Evolutionary conservation across 306 rosid genomes (phyloP).

Genomic region (Prunus campanulata): DNA sequence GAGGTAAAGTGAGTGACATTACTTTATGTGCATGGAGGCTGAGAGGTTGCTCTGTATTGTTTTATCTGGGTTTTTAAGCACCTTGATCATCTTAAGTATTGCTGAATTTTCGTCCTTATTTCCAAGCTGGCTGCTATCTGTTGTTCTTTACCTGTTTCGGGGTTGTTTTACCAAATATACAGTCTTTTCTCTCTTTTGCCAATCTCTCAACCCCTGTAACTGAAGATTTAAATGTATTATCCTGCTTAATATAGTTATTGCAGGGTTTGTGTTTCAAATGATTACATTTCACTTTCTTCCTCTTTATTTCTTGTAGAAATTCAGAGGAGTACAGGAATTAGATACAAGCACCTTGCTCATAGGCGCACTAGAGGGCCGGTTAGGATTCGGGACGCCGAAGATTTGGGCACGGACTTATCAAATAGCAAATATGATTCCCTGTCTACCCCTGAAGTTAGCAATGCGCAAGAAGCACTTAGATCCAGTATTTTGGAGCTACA

Average conservation of each 20-base stretch:
- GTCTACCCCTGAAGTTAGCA: conserved; percentile 40
- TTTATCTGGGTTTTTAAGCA: not conserved
- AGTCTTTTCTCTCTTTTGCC: not conserved
- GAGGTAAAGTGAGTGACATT: not conserved
- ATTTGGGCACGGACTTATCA: conserved; percentile 17
- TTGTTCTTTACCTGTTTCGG: not conserved
- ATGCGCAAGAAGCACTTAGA: conserved; percentile 58
- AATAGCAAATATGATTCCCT: conserved; percentile 18
- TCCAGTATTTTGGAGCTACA: conserved; percentile 56
- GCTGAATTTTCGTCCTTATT: not conserved
- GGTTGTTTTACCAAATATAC: not conserved
- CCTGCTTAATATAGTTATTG: not conserved
- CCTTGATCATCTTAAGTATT: not conserved
- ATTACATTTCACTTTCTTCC: not conserved
- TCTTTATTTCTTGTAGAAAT: conserved; percentile 30
- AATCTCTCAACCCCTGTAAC: not conserved
- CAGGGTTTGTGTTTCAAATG: not conserved
- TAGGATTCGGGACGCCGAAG: conserved; percentile 43
- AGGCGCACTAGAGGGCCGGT: conserved; percentile 45
- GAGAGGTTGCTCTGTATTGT: not conserved
- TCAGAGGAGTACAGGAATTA: conserved; percentile 23
- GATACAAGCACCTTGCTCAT: conserved; percentile 41
- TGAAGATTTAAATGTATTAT: not conserved
- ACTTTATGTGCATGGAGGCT: not conserved
- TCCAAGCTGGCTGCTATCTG: not conserved